Evolutionary conservation across 345 rosid species (phyloP).

Genomic region (Clausena lansium): DNA sequence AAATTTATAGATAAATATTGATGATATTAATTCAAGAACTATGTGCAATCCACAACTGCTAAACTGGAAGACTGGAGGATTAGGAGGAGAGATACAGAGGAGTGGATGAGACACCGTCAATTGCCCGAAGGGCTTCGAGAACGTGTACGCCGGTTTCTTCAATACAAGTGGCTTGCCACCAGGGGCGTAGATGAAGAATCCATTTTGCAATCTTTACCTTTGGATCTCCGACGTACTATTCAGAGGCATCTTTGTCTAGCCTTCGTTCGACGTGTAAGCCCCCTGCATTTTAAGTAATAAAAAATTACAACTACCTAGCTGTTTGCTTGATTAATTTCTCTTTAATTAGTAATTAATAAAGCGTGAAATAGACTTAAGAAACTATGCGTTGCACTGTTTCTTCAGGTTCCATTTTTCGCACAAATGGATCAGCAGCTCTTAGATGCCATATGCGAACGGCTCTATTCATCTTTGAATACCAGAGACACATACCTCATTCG

Average conservation of each 20-base stretch:
- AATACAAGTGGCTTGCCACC: conserved; percentile 79
- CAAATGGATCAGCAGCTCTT: conserved; percentile 86
- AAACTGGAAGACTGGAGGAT: conserved; percentile 92
- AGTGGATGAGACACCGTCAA: conserved; percentile 95
- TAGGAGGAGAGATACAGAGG: conserved; percentile 81
- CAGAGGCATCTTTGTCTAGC: conserved; percentile 83
- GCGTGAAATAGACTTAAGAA: too few species aligned
- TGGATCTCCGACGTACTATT: conserved; percentile 74
- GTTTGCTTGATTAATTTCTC: too few species aligned
- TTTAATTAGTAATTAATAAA: too few species aligned
- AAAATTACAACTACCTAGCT: too few species aligned
- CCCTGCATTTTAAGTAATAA: too few species aligned
- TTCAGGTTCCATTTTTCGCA: conserved; percentile 81
- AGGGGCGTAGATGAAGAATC: conserved; percentile 86
- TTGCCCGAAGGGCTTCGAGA: conserved; percentile 74
- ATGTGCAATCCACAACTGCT: conserved; percentile 79
- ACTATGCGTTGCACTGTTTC: neutral
- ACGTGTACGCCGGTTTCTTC: conserved; percentile 76
- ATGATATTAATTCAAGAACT: conserved; percentile 42
- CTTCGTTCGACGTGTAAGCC: conserved; percentile 79
- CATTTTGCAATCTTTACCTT: conserved; percentile 63
- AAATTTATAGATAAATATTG: neutral
- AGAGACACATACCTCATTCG: conserved; percentile 56
- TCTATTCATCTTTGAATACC: conserved; percentile 70
- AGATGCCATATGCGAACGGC: conserved; percentile 84